A percentile compares a stretch with the other conserved stretches of the same genome.
Conservation (phyloP, 768 basidiomycete genomes). For the Phaeotremella fagi region DNA sequence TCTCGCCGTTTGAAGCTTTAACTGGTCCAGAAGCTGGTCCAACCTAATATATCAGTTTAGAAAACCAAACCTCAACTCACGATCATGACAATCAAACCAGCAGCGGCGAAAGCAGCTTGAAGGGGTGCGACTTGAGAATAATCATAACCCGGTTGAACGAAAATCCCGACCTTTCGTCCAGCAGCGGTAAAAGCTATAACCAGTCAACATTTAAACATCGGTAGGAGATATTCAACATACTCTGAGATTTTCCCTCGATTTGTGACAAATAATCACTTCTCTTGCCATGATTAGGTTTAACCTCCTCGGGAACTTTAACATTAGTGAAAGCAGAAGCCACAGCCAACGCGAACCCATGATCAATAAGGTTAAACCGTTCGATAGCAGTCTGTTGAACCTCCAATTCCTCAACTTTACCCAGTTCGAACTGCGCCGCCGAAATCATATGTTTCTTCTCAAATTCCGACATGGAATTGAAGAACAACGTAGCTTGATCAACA, state of each 20-base stretch:
- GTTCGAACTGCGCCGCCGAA: conserved; percentile 70
- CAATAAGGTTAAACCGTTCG: conserved; percentile 64
- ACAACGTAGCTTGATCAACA: conserved; percentile 69
- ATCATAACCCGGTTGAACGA: conserved; percentile 72
- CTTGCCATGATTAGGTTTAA: conserved; percentile 58
- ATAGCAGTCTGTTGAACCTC: conserved; percentile 66
- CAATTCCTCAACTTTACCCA: conserved; percentile 75
- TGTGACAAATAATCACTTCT: conserved; percentile 60
- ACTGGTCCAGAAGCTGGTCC: conserved; percentile 62
- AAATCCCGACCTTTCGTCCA: conserved; percentile 66
- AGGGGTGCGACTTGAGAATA: conserved; percentile 58
- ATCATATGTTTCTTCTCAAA: conserved; percentile 70
- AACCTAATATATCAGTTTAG: conserved; percentile 55
- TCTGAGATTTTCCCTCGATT: conserved; percentile 43
- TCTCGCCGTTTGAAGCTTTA: conserved; percentile 47
- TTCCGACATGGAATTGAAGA: conserved; percentile 71
- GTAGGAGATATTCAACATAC: conserved; percentile 29
- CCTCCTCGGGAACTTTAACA: conserved; percentile 56
- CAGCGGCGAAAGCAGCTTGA: conserved; percentile 55
- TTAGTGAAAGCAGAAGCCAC: conserved; percentile 67
- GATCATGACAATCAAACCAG: conserved; percentile 53
- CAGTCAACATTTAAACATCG: conserved; percentile 8
- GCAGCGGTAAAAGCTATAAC: conserved; percentile 50
- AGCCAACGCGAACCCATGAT: conserved; percentile 64
- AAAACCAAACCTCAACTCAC: conserved; percentile 5